A percentile compares a stretch with the other conserved stretches of the same genome.
These are phyloP conservation scores for Nakazawaea molendinolei DNA, from an alignment of 805 yeast genomes.

Conservation along the genomic window DNA sequence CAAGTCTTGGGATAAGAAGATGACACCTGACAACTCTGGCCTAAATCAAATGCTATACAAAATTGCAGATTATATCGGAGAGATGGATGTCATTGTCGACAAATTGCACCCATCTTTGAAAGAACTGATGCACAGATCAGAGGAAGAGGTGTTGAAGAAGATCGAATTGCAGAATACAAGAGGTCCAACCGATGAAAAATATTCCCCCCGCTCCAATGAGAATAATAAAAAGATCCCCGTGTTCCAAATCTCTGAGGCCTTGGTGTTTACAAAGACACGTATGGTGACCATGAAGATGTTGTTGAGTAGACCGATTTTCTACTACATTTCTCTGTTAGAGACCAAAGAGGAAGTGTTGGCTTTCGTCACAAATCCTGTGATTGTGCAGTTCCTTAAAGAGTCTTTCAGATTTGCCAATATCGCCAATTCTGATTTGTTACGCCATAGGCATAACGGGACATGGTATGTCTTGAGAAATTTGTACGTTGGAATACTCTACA, in stretches of 20 bases:
- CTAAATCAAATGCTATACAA: slow-evolving; percentile 8
- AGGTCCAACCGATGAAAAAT: slow-evolving; percentile 12
- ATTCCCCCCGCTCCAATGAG: slow-evolving; percentile 29
- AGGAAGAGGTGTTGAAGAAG: slow-evolving; percentile 16
- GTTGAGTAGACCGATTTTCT: slow-evolving; percentile 29
- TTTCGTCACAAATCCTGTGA: slow-evolving; percentile 20
- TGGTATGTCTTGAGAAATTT: slow-evolving; percentile 32
- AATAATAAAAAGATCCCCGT: slow-evolving; percentile 24
- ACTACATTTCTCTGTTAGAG: slow-evolving; percentile 22
- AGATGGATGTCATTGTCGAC: slow-evolving; percentile 31
- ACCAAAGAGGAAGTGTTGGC: slow-evolving; percentile 7
- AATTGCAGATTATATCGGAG: slow-evolving; percentile 23
- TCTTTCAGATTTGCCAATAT: slow-evolving; percentile 23
- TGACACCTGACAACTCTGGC: not conserved
- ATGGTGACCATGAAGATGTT: slow-evolving; percentile 27
- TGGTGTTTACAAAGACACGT: slow-evolving; percentile 33
- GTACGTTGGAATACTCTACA: slow-evolving; percentile 20
- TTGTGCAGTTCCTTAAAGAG: slow-evolving; percentile 5
- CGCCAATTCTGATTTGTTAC: slow-evolving; percentile 28
- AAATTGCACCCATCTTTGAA: slow-evolving; percentile 27
- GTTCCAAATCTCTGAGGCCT: slow-evolving; percentile 22
- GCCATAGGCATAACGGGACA: slow-evolving; percentile 33
- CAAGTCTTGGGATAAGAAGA: slow-evolving; percentile 12
- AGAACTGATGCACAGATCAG: slow-evolving; percentile 3
- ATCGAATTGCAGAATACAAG: slow-evolving; percentile 19